Conservation (phyloP, 1,284 basidiomycete genomes). For the Boletellus deceptivus region DNA sequence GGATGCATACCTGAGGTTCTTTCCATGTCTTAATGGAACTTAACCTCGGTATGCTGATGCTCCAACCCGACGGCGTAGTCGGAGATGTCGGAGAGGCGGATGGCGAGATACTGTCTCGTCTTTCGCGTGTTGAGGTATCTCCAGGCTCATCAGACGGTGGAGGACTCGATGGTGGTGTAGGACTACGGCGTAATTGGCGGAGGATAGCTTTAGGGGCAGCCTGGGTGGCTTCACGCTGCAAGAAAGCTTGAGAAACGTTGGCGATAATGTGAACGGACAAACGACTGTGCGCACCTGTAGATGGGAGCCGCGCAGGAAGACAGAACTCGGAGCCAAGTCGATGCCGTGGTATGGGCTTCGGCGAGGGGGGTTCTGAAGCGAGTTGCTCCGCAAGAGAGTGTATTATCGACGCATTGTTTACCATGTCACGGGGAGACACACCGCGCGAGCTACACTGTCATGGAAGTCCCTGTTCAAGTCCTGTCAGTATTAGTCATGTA, state of each 20-base stretch:
- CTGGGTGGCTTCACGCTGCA: slow-evolving; percentile 63
- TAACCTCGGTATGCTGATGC: slow-evolving; percentile 16
- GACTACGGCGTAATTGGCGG: slow-evolving; percentile 45
- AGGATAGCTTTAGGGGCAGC: slow-evolving; percentile 53
- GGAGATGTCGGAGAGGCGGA: slow-evolving; percentile 33
- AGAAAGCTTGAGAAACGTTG: slow-evolving; percentile 48
- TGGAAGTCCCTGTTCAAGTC: not conserved
- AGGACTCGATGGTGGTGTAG: slow-evolving; percentile 33
- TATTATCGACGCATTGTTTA: slow-evolving; percentile 58
- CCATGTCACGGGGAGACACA: slow-evolving; percentile 29
- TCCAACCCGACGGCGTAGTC: slow-evolving; percentile 27
- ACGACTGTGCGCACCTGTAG: slow-evolving; percentile 45
- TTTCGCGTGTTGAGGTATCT: slow-evolving; percentile 14
- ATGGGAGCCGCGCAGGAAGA: slow-evolving; percentile 66
- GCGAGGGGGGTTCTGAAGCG: slow-evolving; percentile 20
- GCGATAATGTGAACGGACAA: slow-evolving; percentile 13
- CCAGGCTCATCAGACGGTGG: slow-evolving; percentile 17
- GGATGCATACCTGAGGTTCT: slow-evolving; percentile 54
- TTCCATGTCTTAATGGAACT: slow-evolving; percentile 42
- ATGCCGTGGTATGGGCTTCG: slow-evolving; percentile 27
- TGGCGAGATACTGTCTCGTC: slow-evolving; percentile 31
- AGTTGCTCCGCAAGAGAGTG: slow-evolving; percentile 37
- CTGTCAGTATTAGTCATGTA: no score
- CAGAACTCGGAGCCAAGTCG: slow-evolving; percentile 52
- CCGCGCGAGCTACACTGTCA: not conserved